phyloP scores from a whole-genome alignment of 2,329 filamentous ascomycete species.

The Zalaria sp. region DNA sequence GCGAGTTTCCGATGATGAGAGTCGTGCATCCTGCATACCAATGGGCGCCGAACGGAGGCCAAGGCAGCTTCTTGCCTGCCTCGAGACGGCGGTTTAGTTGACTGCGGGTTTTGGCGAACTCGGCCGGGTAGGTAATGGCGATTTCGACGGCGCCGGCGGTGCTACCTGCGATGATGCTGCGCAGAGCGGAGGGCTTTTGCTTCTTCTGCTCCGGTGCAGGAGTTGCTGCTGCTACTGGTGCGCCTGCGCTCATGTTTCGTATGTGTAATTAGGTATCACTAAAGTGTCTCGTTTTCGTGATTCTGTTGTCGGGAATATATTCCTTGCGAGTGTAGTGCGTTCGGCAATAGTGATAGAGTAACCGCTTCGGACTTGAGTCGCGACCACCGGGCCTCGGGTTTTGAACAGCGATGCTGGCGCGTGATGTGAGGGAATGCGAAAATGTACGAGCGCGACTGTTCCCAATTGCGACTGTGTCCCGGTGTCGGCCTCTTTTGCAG shows the following conservation, averaged over 20 bases:
- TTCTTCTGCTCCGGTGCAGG: conserved; percentile 10
- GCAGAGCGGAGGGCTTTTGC: conserved; percentile 58
- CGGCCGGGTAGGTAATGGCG: conserved; percentile 85
- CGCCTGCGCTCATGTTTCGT: conserved; percentile 4
- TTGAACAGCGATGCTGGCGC: too few relatives aligned
- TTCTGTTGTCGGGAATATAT: not conserved
- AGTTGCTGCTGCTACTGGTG: conserved; percentile 1
- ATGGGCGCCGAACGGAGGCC: conserved; percentile 82
- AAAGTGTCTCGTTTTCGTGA: too few relatives aligned
- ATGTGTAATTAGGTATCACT: too few relatives aligned
- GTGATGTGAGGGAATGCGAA: too few relatives aligned
- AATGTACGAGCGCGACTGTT: too few relatives aligned
- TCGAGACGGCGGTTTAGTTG: conserved; percentile 80
- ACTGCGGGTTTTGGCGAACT: conserved; percentile 91
- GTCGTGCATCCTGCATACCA: conserved; percentile 99
- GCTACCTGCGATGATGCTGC: conserved; percentile 82
- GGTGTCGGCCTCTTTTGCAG: too few relatives aligned
- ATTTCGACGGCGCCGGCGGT: conserved; percentile 94
- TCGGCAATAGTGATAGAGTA: not conserved
- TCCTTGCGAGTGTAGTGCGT: not conserved
- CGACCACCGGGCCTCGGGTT: too few relatives aligned
- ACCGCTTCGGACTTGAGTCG: too few relatives aligned
- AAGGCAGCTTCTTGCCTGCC: conserved; percentile 75
- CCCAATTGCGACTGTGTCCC: too few relatives aligned
- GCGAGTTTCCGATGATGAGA: conserved; percentile 86